Conservation (phyloP, 345 rosid genomes). For the Citrus australasica region DNA sequence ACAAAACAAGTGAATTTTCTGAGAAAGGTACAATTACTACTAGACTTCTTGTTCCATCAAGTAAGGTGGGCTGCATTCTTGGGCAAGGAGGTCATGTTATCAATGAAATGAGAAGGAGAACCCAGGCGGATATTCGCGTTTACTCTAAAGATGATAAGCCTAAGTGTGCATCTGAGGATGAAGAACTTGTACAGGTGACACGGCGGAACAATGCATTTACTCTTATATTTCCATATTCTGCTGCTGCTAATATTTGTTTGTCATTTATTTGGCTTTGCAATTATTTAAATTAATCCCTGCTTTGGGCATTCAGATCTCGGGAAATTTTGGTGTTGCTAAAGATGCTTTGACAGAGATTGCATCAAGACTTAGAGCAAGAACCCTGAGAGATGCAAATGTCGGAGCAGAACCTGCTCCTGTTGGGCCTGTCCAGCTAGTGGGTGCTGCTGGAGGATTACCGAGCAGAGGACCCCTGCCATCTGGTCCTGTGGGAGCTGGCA, state of each 20-base stretch:
- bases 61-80: conserved; percentile 55
- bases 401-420: conserved; percentile 32
- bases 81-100: conserved; percentile 66
- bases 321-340: conserved; percentile 46
- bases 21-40: conserved; percentile 44
- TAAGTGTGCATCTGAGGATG: conserved; percentile 52
- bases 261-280: neutral
- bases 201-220: neutral
- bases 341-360: conserved; percentile 58
- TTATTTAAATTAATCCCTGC: conserved; percentile 13
- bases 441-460: conserved; percentile 27
- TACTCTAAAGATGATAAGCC: conserved; percentile 53
- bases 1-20: conserved; percentile 40
- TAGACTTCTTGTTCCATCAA: conserved; percentile 56
- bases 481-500: conserved; percentile 26
- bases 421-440: conserved; percentile 33
- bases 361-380: conserved; percentile 47
- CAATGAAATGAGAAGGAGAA: conserved; percentile 64
- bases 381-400: conserved; percentile 41
- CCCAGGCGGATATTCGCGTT: conserved; percentile 55
- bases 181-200: conserved; percentile 59
- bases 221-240: neutral
- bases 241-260: neutral
- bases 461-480: conserved; percentile 28
- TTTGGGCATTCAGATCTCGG: conserved; percentile 44